Evolutionary conservation across 345 rosid species (phyloP).

Genomic region (Moricandia moricandioides): DNA sequence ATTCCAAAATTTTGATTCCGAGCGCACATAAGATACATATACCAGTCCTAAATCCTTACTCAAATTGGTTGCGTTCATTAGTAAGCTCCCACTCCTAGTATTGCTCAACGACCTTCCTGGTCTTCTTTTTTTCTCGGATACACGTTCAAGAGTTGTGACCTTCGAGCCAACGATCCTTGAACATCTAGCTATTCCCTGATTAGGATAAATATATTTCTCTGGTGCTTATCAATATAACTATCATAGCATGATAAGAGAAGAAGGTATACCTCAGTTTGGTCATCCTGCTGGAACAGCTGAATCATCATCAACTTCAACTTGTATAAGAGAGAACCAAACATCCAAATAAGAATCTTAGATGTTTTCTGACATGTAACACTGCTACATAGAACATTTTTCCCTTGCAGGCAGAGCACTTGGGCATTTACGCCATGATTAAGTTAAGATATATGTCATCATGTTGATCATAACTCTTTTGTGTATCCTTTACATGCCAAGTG

Average conservation of each 20-base stretch:
- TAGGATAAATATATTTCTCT: no score
- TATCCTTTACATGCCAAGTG: no score
- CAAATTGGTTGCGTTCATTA: no score
- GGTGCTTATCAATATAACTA: neutral
- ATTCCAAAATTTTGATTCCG: no score
- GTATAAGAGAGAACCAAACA: neutral
- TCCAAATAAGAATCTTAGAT: neutral
- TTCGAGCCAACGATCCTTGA: no score
- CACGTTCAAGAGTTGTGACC: slow-evolving; percentile 27
- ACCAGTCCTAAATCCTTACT: no score
- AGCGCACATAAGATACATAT: no score
- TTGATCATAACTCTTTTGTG: slow-evolving; percentile 48
- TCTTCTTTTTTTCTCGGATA: no score
- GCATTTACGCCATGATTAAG: neutral
- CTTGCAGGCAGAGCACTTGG: neutral
- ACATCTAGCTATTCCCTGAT: no score
- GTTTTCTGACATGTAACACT: neutral
- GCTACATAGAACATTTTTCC: neutral
- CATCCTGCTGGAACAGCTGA: slow-evolving; percentile 67
- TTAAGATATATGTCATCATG: neutral
- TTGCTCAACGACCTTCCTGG: no score
- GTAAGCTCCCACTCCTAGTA: no score
- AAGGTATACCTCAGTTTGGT: slow-evolving; percentile 51
- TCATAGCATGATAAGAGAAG: neutral
- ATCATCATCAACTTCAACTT: slow-evolving; percentile 99